A percentile compares a stretch with the other conserved stretches of the same genome.
These are phyloP conservation scores for Fusarium caatingaense DNA, from an alignment of 2,329 filamentous ascomycete species.

Conservation along the genomic window DNA sequence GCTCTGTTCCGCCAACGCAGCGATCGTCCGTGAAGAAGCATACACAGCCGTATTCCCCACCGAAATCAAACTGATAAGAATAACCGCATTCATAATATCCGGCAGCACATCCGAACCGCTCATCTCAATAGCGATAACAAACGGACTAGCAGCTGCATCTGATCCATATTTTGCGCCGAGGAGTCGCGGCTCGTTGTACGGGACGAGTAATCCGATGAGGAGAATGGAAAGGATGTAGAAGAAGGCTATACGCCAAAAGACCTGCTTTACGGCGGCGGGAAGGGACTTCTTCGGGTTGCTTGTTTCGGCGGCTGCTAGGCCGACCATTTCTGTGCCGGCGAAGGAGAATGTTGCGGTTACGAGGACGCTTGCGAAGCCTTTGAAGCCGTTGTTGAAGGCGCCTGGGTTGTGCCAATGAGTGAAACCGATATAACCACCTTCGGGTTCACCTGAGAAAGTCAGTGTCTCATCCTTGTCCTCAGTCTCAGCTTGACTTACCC, in stretches of 20 bases:
- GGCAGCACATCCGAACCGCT: slow-evolving; percentile 83
- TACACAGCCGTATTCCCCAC: slow-evolving; percentile 93
- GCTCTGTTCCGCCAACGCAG: slow-evolving; percentile 57
- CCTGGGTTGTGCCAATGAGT: slow-evolving; percentile 81
- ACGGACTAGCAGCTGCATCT: slow-evolving; percentile 83
- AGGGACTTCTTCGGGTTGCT: slow-evolving; percentile 82
- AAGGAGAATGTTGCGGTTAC: slow-evolving; percentile 82
- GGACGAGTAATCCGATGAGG: slow-evolving; percentile 84
- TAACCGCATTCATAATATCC: slow-evolving; percentile 93
- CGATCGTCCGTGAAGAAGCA: slow-evolving; percentile 75
- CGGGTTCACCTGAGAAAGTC: slow-evolving; percentile 57
- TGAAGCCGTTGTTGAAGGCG: slow-evolving; percentile 83
- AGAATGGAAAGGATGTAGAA: slow-evolving; percentile 89
- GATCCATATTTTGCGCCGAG: slow-evolving; percentile 64
- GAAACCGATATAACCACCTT: slow-evolving; percentile 81
- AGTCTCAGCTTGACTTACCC: slow-evolving; percentile 54
- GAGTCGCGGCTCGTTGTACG: slow-evolving; percentile 74
- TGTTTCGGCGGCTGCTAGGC: slow-evolving; percentile 80
- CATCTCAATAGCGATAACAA: slow-evolving; percentile 90
- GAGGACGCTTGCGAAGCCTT: slow-evolving; percentile 81
- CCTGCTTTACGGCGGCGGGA: slow-evolving; percentile 88
- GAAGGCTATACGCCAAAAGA: slow-evolving; percentile 91
- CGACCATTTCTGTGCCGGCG: slow-evolving; percentile 79
- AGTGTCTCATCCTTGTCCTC: neutral
- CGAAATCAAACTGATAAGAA: slow-evolving; percentile 89